Conservation (phyloP, 2,329 filamentous ascomycete genomes). For the Hypoxylon rubiginosum region DNA sequence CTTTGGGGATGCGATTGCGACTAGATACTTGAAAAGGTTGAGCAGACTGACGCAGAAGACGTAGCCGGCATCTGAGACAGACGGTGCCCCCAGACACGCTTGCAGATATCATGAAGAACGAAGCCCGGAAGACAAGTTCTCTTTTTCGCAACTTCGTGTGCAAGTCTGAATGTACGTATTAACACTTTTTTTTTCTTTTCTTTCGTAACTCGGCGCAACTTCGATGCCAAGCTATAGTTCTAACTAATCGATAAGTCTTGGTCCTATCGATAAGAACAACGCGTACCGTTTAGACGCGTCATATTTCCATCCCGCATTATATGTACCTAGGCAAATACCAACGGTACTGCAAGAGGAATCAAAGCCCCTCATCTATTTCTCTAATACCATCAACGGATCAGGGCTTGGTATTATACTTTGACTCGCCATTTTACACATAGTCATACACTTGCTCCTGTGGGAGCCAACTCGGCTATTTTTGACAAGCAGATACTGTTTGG, state of each 20-base stretch:
- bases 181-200: slow-evolving; percentile 14
- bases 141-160: neutral
- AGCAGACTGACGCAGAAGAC: slow-evolving; percentile 48
- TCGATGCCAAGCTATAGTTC: too few species aligned
- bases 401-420: neutral
- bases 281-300: neutral
- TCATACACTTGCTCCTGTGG: neutral
- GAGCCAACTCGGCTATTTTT: neutral
- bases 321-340: too few species aligned
- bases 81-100: slow-evolving; percentile 52
- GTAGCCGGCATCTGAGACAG: slow-evolving; percentile 57
- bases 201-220: neutral
- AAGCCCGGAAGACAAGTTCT: neutral
- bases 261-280: neutral
- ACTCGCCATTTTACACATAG: too few species aligned
- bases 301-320: neutral
- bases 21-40: slow-evolving; percentile 25
- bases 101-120: slow-evolving; percentile 53
- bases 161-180: neutral
- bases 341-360: too few species aligned
- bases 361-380: neutral
- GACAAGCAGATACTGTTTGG: neutral
- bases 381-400: neutral
- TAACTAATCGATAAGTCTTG: neutral
- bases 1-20: slow-evolving; percentile 22